A percentile compares a stretch with the other conserved stretches of the same genome.
These are phyloP conservation scores for Xylaria grammica DNA, from an alignment of 495 filamentous ascomycete species.

Conservation along the genomic window DNA sequence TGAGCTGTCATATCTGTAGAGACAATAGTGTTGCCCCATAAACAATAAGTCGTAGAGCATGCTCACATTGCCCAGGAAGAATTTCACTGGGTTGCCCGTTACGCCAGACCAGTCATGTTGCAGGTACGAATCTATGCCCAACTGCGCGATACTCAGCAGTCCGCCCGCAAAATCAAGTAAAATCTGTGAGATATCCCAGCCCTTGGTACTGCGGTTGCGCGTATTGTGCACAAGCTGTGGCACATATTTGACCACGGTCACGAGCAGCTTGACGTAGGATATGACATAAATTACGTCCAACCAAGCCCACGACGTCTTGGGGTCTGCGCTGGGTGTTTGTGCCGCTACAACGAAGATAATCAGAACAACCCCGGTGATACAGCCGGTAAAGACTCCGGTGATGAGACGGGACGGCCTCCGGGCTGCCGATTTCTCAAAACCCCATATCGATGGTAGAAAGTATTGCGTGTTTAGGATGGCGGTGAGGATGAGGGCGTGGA, in stretches of 20 bases:
- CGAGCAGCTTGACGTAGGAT: slow-evolving; percentile 85
- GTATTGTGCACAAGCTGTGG: slow-evolving; percentile 87
- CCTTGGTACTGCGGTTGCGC: slow-evolving; percentile 76
- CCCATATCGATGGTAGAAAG: slow-evolving; percentile 74
- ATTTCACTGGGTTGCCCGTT: slow-evolving; percentile 89
- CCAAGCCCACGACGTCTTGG: slow-evolving; percentile 48
- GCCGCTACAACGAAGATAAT: slow-evolving; percentile 61
- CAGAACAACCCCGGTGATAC: slow-evolving; percentile 60
- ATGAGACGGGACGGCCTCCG: slow-evolving; percentile 67
- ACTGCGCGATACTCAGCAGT: slow-evolving; percentile 79
- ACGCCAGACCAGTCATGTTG: slow-evolving; percentile 88
- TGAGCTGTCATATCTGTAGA: slow-evolving; percentile 58
- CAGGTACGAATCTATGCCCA: slow-evolving; percentile 81
- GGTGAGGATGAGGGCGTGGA: slow-evolving; percentile 74
- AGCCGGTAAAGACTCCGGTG: slow-evolving; percentile 69
- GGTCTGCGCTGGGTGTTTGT: slow-evolving; percentile 58
- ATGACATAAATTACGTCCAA: slow-evolving; percentile 70
- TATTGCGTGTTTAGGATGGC: slow-evolving; percentile 72
- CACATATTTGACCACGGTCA: slow-evolving; percentile 89
- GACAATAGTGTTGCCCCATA: slow-evolving; percentile 82
- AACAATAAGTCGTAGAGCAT: slow-evolving; percentile 89
- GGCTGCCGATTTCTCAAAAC: slow-evolving; percentile 64
- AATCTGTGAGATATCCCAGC: slow-evolving; percentile 87
- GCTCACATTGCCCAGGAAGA: slow-evolving; percentile 80
- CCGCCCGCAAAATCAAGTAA: slow-evolving; percentile 85